Evolutionary conservation across 345 rosid species (phyloP), one percentile per base, ranked within the genome.

Genomic region (Crucihimalaya himalaica): DNA sequence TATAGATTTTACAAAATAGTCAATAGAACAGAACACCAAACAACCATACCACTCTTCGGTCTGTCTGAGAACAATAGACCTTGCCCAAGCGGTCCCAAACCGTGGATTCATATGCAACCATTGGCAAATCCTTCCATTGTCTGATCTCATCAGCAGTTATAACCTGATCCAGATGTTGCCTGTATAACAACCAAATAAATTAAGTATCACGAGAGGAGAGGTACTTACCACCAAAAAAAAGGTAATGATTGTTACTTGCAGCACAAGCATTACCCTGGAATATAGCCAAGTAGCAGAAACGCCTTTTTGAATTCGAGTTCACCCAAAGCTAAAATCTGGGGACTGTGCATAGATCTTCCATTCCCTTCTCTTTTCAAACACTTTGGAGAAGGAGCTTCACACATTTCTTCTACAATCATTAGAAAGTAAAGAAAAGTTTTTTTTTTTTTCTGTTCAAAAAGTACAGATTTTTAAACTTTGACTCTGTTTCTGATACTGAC

Each of bases 221-320:
- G 34, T 28, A 21, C 12, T 1, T 16, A 0, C 25, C 31, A 21
- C 61, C 32, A 13, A 53, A 2, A 62, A 32, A 56, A 28, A 37
- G n/a, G n/a, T n/a, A n/a, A n/a, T n/a, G n/a, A n/a, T n/a, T n/a
- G n/a, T 6, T 9, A 62, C 28, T 8, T 45, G 34, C 18, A n/a
- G 14, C 32, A 0, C 5, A 48, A 71, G 81, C 85, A 79, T 10
- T 69, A 92, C 96, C 69, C 79, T 10, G 86, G 92, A 25, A 86
- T 75, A 62, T 89, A 92, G 79, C 65, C 86, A 39, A 88, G 69
- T 8, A 92, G 63, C 3, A 92, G 79, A 70, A 92, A 92, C 4
- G 79, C 82, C 59, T 86, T 89, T 9, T 85, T 73, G 34, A 88
- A 89, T 54, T 92, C 92, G 1, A 88, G 89, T 18, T 85, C 88